These are phyloP conservation scores for Podila minutissima DNA, from an alignment of 192 early-diverging fungal species.

Conservation along the genomic window DNA sequence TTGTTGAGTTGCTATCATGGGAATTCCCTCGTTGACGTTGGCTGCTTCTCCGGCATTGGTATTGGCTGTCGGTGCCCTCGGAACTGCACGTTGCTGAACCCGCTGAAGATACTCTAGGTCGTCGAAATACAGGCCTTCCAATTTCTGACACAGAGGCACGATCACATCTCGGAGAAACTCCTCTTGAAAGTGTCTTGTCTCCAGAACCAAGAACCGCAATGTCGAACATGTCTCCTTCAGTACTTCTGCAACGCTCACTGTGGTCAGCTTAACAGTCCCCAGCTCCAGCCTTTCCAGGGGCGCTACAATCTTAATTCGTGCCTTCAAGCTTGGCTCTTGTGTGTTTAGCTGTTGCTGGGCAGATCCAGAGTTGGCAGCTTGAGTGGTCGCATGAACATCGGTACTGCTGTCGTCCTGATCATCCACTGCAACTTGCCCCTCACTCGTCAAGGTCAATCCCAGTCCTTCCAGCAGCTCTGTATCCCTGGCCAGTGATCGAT, in stretches of 20 bases:
- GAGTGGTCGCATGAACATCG: background rate
- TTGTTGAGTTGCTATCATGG: no score
- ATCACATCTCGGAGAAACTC: conserved; percentile 23
- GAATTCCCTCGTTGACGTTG: no score
- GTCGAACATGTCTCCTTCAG: conserved; percentile 10
- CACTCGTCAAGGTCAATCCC: conserved; percentile 11
- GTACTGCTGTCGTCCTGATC: background rate
- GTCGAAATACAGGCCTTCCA: conserved; percentile 25
- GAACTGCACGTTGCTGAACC: background rate
- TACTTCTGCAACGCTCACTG: conserved; percentile 19
- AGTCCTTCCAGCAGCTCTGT: conserved; percentile 32
- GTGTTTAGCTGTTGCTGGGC: background rate
- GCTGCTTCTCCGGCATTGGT: no score
- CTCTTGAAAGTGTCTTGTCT: conserved; percentile 33
- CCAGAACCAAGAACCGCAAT: conserved; percentile 25
- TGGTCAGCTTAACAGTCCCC: conserved; percentile 21
- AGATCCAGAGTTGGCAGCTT: background rate
- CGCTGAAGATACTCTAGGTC: conserved; percentile 14
- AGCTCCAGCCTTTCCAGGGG: conserved; percentile 41
- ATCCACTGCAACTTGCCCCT: background rate
- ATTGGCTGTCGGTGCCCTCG: conserved; percentile 3
- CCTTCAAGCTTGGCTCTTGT: background rate
- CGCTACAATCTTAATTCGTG: conserved; percentile 17
- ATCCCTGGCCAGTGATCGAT: conserved; percentile 27
- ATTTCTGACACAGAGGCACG: conserved; percentile 10